Evolutionary conservation across 2,329 filamentous ascomycete species (phyloP), one percentile per base, ranked within the genome.

Genomic region (Metarhizium robertsii): DNA sequence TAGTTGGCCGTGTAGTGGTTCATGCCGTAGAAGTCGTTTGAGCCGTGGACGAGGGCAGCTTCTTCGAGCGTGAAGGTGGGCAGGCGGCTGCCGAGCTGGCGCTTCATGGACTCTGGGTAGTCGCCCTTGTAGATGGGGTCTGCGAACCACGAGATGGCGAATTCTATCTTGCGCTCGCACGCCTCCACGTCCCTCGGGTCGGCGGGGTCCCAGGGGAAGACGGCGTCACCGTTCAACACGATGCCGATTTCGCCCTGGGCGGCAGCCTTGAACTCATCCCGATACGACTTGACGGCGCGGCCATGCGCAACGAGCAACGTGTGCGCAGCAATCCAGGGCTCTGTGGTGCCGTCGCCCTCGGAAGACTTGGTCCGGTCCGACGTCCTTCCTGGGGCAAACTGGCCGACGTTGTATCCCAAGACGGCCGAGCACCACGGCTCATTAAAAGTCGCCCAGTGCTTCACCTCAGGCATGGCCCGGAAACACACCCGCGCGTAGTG

Each of bases 1-100:
- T 88, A 95, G 77, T 94, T 89, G 66, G 89, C 87, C 52, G 88
- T 92, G 77, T 95, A 95, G 77, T 91, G 87, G 77, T 95, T 95
- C 88, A 92, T 92, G 69, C 89, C 90, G 71, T 95, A 95, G 73
- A 95, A 95, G 75, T 95, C 90, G 70, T 94, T 94, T 67, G 86
- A 90, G n/a, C 88, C 89, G 65, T 86, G 79, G 49, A 95, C 84
- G n/a, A 94, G 76, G 2, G 81, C 81, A 29, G 76, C 70, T 67
- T 95, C 89, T 61, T 89, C 87, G 0, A 79, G 71, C 0, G 87
- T 90, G 69, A 88, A 94, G 48, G 77, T 75, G 5, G 90, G 90
- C 50, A 95, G 79, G 14, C 89, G 83, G 67, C 86, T 78, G 55
- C 90, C 89, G 18, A 95, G 83, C 74, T 95, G 90, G 67, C 83